Base-by-base conservation (phyloP, 495 filamentous ascomycete genomes). In the Massariosphaeria phaeospora region DNA sequence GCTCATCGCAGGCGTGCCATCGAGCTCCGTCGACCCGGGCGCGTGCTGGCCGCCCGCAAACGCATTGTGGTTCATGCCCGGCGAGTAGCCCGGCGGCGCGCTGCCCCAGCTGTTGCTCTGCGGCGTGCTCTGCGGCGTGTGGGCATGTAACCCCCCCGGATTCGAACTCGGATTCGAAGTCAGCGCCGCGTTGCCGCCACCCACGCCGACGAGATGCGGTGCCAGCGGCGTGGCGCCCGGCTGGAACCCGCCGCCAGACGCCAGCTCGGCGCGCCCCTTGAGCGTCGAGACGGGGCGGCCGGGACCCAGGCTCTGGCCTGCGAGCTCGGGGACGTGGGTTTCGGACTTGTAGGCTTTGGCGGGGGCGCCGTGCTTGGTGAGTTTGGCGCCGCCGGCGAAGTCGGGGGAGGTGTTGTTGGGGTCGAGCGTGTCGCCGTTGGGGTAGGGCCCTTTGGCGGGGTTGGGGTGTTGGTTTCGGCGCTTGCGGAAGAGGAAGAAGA, bases 341-440 rank as follows among this genome's bases (percentile, higher is more conserved):
- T 9, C 17, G 23, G 24, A 15, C 10, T 30, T 30, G 40, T 49
- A 44, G 20, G 40, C 12, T 17, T 15, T 20, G 17, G 11, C 2
- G 5, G 23, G 21, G 4, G 23, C 9, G n/a, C n/a, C n/a, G 21
- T 29, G 10, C 20, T 48, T 36, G n/a, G 9, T 4, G 20, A 52
- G 36, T 47, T 53, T 59, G 11, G 57, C 57, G 36, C 57, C 57
- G 50, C 57, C 57, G 7, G 20, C 21, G 44, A 60, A 60, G 20
- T 30, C 55, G 23, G 48, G 24, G 24, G 45, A 20, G 6, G 40
- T 12, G 38, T 30, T 39, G 7, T 7, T 7, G 6, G 7, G 23
- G 12, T 26, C 39, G 5, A 11, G 13, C 3, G 12, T 20, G 39
- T 20, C 27, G 39, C 33, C 41, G 25, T 45, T 26, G 26, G 49